A percentile compares a stretch with the other conserved stretches of the same genome.
Evolutionary conservation across 257 asterid species (phyloP).

Genomic region (Anisodus acutangulus): DNA sequence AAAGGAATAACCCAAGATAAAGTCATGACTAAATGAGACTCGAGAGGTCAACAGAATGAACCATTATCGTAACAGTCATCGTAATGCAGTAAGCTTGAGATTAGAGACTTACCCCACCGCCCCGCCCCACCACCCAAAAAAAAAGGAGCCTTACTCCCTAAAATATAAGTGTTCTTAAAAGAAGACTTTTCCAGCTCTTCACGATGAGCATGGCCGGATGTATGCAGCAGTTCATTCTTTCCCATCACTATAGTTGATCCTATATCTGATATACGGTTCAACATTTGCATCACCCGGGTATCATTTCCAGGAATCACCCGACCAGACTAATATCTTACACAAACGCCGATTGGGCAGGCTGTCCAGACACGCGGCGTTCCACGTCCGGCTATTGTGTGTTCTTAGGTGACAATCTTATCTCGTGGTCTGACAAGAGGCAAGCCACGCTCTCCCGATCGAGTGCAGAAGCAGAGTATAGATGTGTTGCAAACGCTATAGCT

Average conservation of each 20-base stretch:
- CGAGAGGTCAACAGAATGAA: conserved; percentile 5
- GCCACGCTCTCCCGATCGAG: no score
- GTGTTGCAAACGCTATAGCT: no score
- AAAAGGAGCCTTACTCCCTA: background rate
- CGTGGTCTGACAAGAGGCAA: no score
- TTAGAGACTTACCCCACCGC: background rate
- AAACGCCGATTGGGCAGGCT: no score
- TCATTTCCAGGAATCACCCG: conserved; percentile 99
- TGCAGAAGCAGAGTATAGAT: no score
- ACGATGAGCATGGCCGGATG: conserved; percentile 98
- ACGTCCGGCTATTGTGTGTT: no score
- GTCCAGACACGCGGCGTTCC: no score
- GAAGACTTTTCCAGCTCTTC: conserved; percentile 82
- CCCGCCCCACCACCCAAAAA: background rate
- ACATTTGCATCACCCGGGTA: conserved; percentile 93
- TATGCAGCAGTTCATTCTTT: conserved; percentile 83
- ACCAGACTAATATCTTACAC: no score
- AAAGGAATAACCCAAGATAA: conserved; percentile 20
- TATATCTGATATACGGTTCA: conserved; percentile 89
- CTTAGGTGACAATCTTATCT: no score
- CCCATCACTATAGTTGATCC: conserved; percentile 97
- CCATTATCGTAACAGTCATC: background rate
- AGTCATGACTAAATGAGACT: conserved; percentile 25
- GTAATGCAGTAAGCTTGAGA: conserved; percentile 17
- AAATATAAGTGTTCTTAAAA: conserved; percentile 28